Evolutionary conservation across 2,329 filamentous ascomycete species (phyloP).

Genomic region (Fusarium armeniacum): DNA sequence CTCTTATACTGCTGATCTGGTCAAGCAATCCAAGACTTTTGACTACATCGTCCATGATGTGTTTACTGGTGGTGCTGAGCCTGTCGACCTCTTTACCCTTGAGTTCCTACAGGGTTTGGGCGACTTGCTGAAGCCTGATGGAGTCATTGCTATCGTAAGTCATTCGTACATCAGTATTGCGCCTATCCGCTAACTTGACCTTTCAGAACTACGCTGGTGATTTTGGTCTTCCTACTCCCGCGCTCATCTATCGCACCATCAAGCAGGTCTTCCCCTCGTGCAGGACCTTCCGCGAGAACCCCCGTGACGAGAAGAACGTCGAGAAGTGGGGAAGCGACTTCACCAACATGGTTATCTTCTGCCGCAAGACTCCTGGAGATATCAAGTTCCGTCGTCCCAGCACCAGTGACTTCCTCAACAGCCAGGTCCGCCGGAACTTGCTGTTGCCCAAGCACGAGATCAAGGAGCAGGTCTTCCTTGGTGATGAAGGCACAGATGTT

Average conservation of each 20-base stretch:
- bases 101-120: slow-evolving; percentile 83
- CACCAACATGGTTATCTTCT: slow-evolving; percentile 97
- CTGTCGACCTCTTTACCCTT: slow-evolving; percentile 86
- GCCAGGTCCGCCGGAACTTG: slow-evolving; percentile 76
- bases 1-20: slow-evolving; percentile 69
- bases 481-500: slow-evolving; percentile 63
- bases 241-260: slow-evolving; percentile 86
- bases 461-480: slow-evolving; percentile 63
- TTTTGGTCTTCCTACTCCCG: slow-evolving; percentile 80
- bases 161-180: not conserved
- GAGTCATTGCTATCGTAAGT: slow-evolving; percentile 88
- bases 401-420: slow-evolving; percentile 77
- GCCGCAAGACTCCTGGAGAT: slow-evolving; percentile 71
- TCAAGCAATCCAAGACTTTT: slow-evolving; percentile 67
- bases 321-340: slow-evolving; percentile 75
- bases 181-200: slow-evolving; percentile 40
- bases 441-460: slow-evolving; percentile 81
- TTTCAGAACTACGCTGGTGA: slow-evolving; percentile 93
- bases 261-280: slow-evolving; percentile 86
- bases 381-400: slow-evolving; percentile 77
- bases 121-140: slow-evolving; percentile 79
- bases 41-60: slow-evolving; percentile 98
- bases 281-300: slow-evolving; percentile 87
- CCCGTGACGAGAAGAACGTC: slow-evolving; percentile 63
- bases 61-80: slow-evolving; percentile 96